Base-by-base conservation (phyloP, 1,284 basidiomycete genomes). In the Hymenochaete sp. region DNA sequence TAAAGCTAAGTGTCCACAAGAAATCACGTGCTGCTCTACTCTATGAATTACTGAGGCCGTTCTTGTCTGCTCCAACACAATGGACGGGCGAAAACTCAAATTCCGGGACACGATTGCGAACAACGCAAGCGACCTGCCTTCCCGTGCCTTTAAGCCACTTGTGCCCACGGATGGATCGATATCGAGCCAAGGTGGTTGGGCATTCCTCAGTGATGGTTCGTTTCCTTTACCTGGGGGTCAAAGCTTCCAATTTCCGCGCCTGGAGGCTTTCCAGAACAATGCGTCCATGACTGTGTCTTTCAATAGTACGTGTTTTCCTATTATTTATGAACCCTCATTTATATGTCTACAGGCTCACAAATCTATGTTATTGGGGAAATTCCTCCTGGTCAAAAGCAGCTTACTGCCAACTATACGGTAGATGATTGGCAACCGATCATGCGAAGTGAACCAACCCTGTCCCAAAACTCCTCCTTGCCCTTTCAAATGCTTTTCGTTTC, bases 341-440 rank as follows among this genome's bases (percentile, higher is more conserved):
- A 19, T 13, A 33, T 11, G 7, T 35, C 10, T 11, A n/a, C 9
- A 47, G 41, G 49, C 2, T 26, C 33, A 2, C 29, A 46, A 29
- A 42, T 50, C 13, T 10, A 38, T 4, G 48, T 46, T 14, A 8
- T 38, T 5, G 48, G 48, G 6, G 22, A 32, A 10, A 25, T 46
- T 14, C 28, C 39, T 9, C n/a, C 38, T 2, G 48, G 48, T 16
- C n/a, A 45, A 11, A 33, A 29, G n/a, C 5, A 21, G 6, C 9
- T 50, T 6, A n/a, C 38, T 14, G 48, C 48, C 13, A 50, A 50
- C 16, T 50, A 50, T 28, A 42, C n/a, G 13, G 27, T 50, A 19
- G 48, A 50, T 11, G 32, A 22, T 11, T 37, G 44, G 5, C 10
- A 33, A 18, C 38, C 48, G 19, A 2, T 8, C 1, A 37, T 9